Evolutionary conservation across 2,329 filamentous ascomycete species (phyloP).

Genomic region (Ambrosiella beaveri): DNA sequence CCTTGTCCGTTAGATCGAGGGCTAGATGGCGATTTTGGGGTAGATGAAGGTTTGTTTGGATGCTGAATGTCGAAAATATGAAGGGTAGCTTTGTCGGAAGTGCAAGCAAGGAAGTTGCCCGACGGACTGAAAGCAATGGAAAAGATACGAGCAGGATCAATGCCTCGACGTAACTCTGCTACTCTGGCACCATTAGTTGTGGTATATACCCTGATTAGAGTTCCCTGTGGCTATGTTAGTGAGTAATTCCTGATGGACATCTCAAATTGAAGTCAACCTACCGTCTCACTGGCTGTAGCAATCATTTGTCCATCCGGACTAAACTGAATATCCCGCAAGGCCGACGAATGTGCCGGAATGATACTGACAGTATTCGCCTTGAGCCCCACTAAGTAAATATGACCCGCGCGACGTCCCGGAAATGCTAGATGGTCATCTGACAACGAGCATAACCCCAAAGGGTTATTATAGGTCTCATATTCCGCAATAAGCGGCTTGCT

Average conservation of each 20-base stretch:
- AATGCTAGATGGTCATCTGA: conserved; percentile 61
- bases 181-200: conserved; percentile 65
- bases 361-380: conserved; percentile 73
- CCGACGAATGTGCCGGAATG: conserved; percentile 72
- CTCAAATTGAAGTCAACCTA: conserved; percentile 4
- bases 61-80: conserved; percentile 80
- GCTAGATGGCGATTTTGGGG: conserved; percentile 6
- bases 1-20: not conserved
- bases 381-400: conserved; percentile 75
- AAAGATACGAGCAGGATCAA: conserved; percentile 76
- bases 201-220: conserved; percentile 70
- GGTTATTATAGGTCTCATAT: conserved; percentile 78
- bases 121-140: conserved; percentile 76
- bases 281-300: conserved; percentile 73
- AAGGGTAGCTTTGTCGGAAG: conserved; percentile 89
- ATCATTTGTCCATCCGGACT: conserved; percentile 66
- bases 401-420: conserved; percentile 71
- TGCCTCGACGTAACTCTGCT: conserved; percentile 70
- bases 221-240: conserved; percentile 33
- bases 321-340: conserved; percentile 61
- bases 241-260: not conserved
- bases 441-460: conserved; percentile 62
- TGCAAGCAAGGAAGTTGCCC: conserved; percentile 67
- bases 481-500: conserved; percentile 52
- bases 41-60: conserved; percentile 23